Percentiles rank a stretch among this genome's conserved stretches.
These are phyloP conservation scores for Phialophora expanda DNA, from an alignment of 2,329 filamentous ascomycete genomes.

Conservation along the genomic window DNA sequence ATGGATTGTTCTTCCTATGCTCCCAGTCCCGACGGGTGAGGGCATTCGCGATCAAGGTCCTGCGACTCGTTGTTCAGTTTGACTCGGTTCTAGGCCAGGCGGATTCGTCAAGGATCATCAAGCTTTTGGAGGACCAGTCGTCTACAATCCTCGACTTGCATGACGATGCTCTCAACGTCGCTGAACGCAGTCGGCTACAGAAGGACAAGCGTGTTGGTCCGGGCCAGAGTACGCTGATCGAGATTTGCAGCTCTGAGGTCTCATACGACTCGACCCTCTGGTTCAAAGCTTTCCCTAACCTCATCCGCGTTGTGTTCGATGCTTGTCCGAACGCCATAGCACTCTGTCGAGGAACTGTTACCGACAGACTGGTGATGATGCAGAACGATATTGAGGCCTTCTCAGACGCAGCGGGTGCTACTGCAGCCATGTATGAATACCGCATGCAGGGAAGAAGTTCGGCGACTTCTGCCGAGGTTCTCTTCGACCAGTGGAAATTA, in stretches of 20 bases:
- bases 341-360: constrained; percentile 87
- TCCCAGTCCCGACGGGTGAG: constrained; percentile 91
- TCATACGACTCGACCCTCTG: constrained; percentile 94
- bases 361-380: constrained; percentile 90
- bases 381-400: constrained; percentile 80
- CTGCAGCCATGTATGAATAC: constrained; percentile 47
- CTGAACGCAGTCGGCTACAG: constrained; percentile 88
- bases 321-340: constrained; percentile 90
- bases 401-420: constrained; percentile 67
- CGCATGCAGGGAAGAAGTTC: constrained; percentile 60
- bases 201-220: constrained; percentile 85
- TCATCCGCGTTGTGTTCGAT: constrained; percentile 88
- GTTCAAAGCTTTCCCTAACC: constrained; percentile 97
- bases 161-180: constrained; percentile 86
- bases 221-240: constrained; percentile 82
- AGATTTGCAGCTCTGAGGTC: constrained; percentile 92
- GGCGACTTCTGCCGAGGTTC: constrained; percentile 76
- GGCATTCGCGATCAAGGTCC: constrained; percentile 86
- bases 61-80: constrained; percentile 91
- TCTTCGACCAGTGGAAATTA: constrained; percentile 97
- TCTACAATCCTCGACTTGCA: constrained; percentile 89
- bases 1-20: constrained; percentile 95
- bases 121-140: constrained; percentile 89
- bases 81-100: constrained; percentile 84
- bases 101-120: constrained; percentile 78